These are phyloP conservation scores for Aphanocladium album DNA, from an alignment of 2,329 filamentous ascomycete species.

Conservation along the genomic window DNA sequence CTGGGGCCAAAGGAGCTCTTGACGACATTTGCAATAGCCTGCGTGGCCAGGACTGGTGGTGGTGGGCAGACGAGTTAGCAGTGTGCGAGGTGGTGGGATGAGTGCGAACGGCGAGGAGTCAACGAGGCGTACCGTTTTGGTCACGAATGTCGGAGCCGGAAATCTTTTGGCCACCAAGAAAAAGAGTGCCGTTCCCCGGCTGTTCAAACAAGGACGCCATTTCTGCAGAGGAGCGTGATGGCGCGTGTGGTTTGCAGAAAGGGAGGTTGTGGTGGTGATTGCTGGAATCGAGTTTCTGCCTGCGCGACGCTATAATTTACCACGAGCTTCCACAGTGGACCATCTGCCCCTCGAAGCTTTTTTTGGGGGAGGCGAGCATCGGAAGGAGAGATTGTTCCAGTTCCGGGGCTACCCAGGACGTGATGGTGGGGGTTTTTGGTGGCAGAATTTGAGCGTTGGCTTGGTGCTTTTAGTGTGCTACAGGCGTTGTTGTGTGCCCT, in stretches of 20 bases:
- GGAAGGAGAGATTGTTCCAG: constrained; percentile 13
- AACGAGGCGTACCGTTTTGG: constrained; percentile 68
- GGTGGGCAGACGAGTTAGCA: constrained; percentile 16
- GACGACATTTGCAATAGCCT: constrained; percentile 97
- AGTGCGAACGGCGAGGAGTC: constrained; percentile 2
- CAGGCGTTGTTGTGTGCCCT: not conserved
- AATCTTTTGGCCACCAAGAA: constrained; percentile 96
- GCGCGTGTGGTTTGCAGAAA: constrained; percentile 8
- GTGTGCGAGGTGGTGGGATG: not conserved
- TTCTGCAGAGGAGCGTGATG: constrained; percentile 13
- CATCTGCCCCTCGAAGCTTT: constrained; percentile 14
- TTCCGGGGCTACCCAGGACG: not conserved
- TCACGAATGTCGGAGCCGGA: constrained; percentile 94
- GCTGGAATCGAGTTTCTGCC: constrained; percentile 11
- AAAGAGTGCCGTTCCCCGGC: constrained; percentile 90
- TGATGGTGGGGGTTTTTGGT: not conserved
- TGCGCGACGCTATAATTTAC: constrained; percentile 12
- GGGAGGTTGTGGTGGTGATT: constrained; percentile 2
- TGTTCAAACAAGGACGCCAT: constrained; percentile 98
- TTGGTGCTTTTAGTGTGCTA: not conserved
- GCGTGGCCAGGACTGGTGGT: constrained; percentile 75
- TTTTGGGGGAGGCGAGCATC: constrained; percentile 5
- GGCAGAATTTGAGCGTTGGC: not conserved
- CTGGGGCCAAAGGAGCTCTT: constrained; percentile 98
- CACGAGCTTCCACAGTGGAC: constrained; percentile 14